phyloP scores from a whole-genome alignment of 441 rosid genomes.

The Populus trichocarpa region DNA sequence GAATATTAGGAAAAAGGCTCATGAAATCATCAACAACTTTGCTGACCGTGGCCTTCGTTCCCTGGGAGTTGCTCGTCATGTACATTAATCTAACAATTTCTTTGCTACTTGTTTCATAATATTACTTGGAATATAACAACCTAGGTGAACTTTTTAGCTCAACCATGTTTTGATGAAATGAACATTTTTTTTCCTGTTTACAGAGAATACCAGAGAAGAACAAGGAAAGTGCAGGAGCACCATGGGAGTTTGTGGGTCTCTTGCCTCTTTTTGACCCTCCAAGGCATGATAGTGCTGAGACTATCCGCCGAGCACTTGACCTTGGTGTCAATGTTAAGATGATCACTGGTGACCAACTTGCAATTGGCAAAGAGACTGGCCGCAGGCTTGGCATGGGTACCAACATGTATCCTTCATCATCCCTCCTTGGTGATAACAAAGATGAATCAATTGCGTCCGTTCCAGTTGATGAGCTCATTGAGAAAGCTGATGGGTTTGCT shows the following conservation, averaged over 20 bases:
- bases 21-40: constrained; percentile 49
- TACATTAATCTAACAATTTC: constrained; percentile 2
- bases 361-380: constrained; percentile 82
- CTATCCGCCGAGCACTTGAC: constrained; percentile 73
- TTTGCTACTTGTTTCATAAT: background rate
- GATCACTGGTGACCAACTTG: constrained; percentile 93
- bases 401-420: constrained; percentile 82
- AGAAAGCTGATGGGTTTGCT: constrained; percentile 83
- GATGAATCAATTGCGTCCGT: constrained; percentile 51
- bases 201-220: constrained; percentile 61
- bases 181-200: background rate
- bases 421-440: constrained; percentile 59
- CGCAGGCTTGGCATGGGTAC: constrained; percentile 94
- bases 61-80: constrained; percentile 49
- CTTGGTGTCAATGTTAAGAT: constrained; percentile 88
- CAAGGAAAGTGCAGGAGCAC: constrained; percentile 62
- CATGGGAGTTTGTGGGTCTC: constrained; percentile 85
- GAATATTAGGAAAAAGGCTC: constrained; percentile 28
- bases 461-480: constrained; percentile 69
- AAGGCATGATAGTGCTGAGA: constrained; percentile 86
- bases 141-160: background rate
- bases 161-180: background rate
- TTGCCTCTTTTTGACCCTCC: constrained; percentile 88
- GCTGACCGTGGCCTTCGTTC: constrained; percentile 85
- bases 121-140: too few relatives aligned